phyloP scores from a whole-genome alignment of 164 flowering plant species.

The Cinnamomum chago region DNA sequence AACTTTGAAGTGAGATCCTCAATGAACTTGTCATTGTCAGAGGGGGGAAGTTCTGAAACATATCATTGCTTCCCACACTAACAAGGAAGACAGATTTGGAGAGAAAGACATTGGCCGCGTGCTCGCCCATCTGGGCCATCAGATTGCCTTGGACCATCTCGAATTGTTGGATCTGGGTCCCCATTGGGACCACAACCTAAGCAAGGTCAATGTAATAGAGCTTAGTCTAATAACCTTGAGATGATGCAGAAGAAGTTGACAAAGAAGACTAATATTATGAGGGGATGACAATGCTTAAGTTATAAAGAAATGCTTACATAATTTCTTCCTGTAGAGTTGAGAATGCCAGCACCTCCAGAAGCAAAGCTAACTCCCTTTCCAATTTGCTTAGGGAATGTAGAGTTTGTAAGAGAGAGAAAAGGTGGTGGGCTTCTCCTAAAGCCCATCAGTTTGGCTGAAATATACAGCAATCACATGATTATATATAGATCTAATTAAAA shows the following conservation, averaged over 20 bases:
- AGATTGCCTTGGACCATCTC: conserved; percentile 21
- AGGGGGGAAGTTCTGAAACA: conserved; percentile 24
- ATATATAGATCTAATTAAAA: too few species aligned
- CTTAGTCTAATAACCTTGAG: not conserved
- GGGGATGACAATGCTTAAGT: not conserved
- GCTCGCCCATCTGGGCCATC: conserved; percentile 17
- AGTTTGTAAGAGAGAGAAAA: conserved; percentile 21
- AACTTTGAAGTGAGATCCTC: conserved; percentile 16
- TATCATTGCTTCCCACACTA: conserved; percentile 52
- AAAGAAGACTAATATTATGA: not conserved
- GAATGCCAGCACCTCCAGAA: conserved; percentile 52
- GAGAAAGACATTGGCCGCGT: conserved; percentile 15
- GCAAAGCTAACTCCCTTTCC: conserved; percentile 49
- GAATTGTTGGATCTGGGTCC: conserved; percentile 40
- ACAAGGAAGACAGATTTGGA: conserved; percentile 40
- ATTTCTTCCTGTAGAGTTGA: conserved; percentile 23
- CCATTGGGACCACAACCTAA: conserved; percentile 21
- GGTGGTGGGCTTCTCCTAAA: conserved; percentile 42
- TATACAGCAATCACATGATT: not conserved
- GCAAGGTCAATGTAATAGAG: not conserved
- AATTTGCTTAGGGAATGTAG: conserved; percentile 7
- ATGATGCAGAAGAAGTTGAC: not conserved
- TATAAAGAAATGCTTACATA: conserved; percentile 14
- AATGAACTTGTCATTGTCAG: conserved; percentile 21
- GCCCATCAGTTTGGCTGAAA: conserved; percentile 33